A percentile compares a stretch with the other conserved stretches of the same genome.
These are phyloP conservation scores for Fomitopsis schrenkii DNA, from an alignment of 1,284 basidiomycete species.

Conservation along the genomic window DNA sequence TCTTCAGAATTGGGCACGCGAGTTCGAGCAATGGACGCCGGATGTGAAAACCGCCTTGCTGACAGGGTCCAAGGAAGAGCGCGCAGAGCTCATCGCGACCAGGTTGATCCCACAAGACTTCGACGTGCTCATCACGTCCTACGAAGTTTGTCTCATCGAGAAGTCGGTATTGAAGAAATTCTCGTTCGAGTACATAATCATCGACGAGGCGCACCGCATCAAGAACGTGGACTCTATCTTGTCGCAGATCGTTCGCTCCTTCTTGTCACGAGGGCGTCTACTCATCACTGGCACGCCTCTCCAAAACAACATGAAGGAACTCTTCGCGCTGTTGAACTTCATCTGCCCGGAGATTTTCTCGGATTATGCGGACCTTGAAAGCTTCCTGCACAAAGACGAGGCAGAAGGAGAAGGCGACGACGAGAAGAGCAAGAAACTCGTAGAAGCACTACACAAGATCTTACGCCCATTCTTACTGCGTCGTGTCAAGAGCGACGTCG, in stretches of 20 bases:
- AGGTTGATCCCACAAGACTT: constrained; percentile 87
- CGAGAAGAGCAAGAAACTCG: constrained; percentile 87
- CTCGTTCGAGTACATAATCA: constrained; percentile 97
- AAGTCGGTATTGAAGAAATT: constrained; percentile 91
- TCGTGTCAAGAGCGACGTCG: constrained; percentile 96
- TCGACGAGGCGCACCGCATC: constrained; percentile 99
- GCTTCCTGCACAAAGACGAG: constrained; percentile 80
- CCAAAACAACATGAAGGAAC: constrained; percentile 96
- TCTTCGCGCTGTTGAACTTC: constrained; percentile 95
- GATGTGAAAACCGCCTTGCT: constrained; percentile 83
- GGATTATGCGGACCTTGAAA: constrained; percentile 71
- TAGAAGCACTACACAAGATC: constrained; percentile 97
- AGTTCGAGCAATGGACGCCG: constrained; percentile 92
- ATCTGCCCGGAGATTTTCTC: constrained; percentile 85
- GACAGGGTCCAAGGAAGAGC: constrained; percentile 88
- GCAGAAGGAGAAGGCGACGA: constrained; percentile 74
- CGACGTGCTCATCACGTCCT: constrained; percentile 94
- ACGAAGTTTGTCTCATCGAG: constrained; percentile 97
- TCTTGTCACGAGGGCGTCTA: constrained; percentile 84
- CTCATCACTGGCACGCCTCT: constrained; percentile 97
- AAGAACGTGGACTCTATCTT: constrained; percentile 99
- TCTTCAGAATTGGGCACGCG: constrained; percentile 94
- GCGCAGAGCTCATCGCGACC: constrained; percentile 75
- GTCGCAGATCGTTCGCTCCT: constrained; percentile 92
- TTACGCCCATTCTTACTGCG: constrained; percentile 92